phyloP scores from a whole-genome alignment of 768 basidiomycete genomes.

The Gymnopilus junonius region DNA sequence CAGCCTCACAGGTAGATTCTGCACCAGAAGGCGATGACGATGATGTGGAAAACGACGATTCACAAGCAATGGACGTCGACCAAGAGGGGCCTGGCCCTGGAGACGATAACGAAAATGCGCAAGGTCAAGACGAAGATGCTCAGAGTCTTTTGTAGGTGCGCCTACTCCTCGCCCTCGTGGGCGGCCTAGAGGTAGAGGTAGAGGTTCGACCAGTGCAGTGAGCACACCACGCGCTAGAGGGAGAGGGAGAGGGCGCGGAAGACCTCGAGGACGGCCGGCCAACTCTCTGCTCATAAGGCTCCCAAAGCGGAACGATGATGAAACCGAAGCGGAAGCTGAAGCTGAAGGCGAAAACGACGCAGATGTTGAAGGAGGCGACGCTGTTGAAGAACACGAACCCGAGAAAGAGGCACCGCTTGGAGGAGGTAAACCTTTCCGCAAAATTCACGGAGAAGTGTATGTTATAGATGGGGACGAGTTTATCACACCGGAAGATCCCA shows the following conservation, averaged over 20 bases:
- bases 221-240: constrained; percentile 31
- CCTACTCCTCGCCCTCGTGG: constrained; percentile 43
- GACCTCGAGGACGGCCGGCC: constrained; percentile 41
- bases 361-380: constrained; percentile 23
- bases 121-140: constrained; percentile 38
- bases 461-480: constrained; percentile 91
- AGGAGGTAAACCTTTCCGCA: constrained; percentile 72
- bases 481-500: constrained; percentile 78
- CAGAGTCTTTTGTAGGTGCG: constrained; percentile 30
- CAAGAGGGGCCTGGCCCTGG: constrained; percentile 36
- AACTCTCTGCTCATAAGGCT: constrained; percentile 27
- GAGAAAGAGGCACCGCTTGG: constrained; percentile 49
- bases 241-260: constrained; percentile 40
- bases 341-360: constrained; percentile 23
- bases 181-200: constrained; percentile 43
- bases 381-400: constrained; percentile 40
- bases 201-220: constrained; percentile 17
- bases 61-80: constrained; percentile 42
- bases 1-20: constrained; percentile 30
- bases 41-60: constrained; percentile 33
- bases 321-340: constrained; percentile 20
- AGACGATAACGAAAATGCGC: constrained; percentile 43
- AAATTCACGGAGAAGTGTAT: constrained; percentile 74
- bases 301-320: constrained; percentile 41
- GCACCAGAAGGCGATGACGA: constrained; percentile 33